Evolutionary conservation across 768 basidiomycete species (phyloP).

Genomic region (Boletellus ananiceps): DNA sequence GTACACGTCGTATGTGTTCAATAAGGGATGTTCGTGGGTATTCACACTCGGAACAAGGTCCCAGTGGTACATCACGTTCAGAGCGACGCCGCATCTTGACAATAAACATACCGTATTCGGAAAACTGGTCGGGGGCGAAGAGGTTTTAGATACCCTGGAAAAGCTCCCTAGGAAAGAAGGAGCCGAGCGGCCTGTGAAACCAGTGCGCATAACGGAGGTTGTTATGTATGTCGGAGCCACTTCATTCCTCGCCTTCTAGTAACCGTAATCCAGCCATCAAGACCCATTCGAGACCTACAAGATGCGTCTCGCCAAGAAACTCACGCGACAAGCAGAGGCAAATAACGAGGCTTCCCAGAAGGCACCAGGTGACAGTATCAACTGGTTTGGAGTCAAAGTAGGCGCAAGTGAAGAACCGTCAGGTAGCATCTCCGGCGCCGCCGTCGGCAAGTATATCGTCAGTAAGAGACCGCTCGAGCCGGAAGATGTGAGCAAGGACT

Average conservation of each 20-base stretch:
- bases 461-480: constrained; percentile 43
- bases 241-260: neutral
- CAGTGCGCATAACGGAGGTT: constrained; percentile 80
- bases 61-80: constrained; percentile 93
- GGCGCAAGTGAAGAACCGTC: constrained; percentile 41
- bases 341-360: constrained; percentile 36
- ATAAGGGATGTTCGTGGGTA: neutral
- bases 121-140: constrained; percentile 93
- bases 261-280: constrained; percentile 55
- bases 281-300: constrained; percentile 97
- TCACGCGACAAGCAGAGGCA: constrained; percentile 42
- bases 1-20: constrained; percentile 10
- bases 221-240: constrained; percentile 59
- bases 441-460: constrained; percentile 79
- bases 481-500: constrained; percentile 17
- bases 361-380: constrained; percentile 62
- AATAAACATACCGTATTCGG: constrained; percentile 96
- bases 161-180: constrained; percentile 75
- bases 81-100: constrained; percentile 77
- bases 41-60: constrained; percentile 46
- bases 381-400: constrained; percentile 89
- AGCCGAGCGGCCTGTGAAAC: constrained; percentile 82
- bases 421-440: constrained; percentile 29
- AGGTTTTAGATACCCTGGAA: constrained; percentile 82
- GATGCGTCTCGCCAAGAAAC: constrained; percentile 70